Evolutionary conservation across 768 basidiomycete genomes (phyloP).

Genomic region (Filobasidium floriforme): DNA sequence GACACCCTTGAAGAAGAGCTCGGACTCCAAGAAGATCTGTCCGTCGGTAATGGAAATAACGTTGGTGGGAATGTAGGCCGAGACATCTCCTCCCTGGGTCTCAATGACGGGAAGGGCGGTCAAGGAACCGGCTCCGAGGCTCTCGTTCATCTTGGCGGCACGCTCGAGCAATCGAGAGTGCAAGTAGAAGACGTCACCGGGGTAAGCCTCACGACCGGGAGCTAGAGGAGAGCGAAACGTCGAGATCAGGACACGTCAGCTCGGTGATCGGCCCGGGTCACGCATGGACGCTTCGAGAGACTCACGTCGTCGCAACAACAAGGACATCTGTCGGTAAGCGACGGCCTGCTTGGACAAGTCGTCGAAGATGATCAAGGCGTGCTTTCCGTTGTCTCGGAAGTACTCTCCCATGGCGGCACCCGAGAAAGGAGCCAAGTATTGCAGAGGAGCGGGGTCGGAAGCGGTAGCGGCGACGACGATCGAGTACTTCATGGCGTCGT

Average conservation of each 20-base stretch:
- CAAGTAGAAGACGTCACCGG: constrained; percentile 89
- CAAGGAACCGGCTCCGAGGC: constrained; percentile 95
- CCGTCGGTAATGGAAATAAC: constrained; percentile 99
- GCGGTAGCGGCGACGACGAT: constrained; percentile 99
- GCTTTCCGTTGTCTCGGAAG: constrained; percentile 99
- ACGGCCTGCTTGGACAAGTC: constrained; percentile 99
- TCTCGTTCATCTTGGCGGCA: constrained; percentile 99
- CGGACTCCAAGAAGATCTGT: constrained; percentile 99
- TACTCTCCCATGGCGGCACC: constrained; percentile 99
- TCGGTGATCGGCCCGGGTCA: not conserved
- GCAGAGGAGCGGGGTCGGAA: constrained; percentile 96
- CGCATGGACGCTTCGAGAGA: not conserved
- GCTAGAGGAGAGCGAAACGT: constrained; percentile 6
- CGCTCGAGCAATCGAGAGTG: constrained; percentile 99
- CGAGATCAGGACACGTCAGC: constrained; percentile 9
- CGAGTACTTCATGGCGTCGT: constrained; percentile 99
- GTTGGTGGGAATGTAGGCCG: constrained; percentile 88
- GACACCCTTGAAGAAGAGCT: constrained; percentile 99
- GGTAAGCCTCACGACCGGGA: constrained; percentile 34
- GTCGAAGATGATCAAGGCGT: constrained; percentile 98
- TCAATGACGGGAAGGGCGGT: constrained; percentile 99
- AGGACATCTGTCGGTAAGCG: constrained; percentile 99
- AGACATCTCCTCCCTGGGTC: constrained; percentile 99
- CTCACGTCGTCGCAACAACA: constrained; percentile 76
- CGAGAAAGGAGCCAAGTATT: constrained; percentile 99